These are phyloP conservation scores for Talaromyces liani DNA, from an alignment of 495 filamentous ascomycete species.

Conservation along the genomic window DNA sequence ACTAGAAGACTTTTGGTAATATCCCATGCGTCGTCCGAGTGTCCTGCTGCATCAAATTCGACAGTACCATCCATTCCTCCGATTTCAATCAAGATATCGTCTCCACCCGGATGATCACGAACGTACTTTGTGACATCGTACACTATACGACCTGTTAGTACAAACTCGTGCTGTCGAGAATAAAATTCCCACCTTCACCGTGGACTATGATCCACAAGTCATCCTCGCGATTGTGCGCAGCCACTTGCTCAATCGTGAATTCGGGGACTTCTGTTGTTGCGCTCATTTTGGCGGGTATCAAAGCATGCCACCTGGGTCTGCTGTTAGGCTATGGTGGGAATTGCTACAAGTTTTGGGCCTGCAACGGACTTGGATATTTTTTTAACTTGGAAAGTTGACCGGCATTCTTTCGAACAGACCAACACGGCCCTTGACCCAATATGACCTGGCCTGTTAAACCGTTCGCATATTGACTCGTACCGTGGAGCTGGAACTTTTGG, in stretches of 20 bases:
- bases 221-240: conserved; percentile 4
- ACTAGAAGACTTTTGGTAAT: conserved; percentile 14
- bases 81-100: conserved; percentile 36
- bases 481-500: not conserved
- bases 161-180: not conserved
- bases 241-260: not conserved
- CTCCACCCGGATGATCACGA: conserved; percentile 48
- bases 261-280: not conserved
- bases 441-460: not conserved
- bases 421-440: not conserved
- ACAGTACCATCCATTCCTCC: conserved; percentile 47
- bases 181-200: conserved; percentile 33
- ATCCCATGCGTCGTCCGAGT: conserved; percentile 39
- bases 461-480: not conserved
- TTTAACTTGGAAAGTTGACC: not conserved
- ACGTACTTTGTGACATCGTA: conserved; percentile 45
- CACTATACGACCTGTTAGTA: conserved; percentile 23
- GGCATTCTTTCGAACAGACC: not conserved
- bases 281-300: not conserved
- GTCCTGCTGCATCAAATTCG: conserved; percentile 45
- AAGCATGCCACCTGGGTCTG: not conserved
- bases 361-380: conserved; percentile 2
- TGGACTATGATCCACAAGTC: conserved; percentile 47
- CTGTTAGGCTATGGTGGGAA: not conserved
- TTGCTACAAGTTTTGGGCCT: not conserved